A percentile compares a stretch with the other conserved stretches of the same genome.
These are phyloP conservation scores for Tulasnella sp. DNA, from an alignment of 768 basidiomycete species.

Conservation along the genomic window DNA sequence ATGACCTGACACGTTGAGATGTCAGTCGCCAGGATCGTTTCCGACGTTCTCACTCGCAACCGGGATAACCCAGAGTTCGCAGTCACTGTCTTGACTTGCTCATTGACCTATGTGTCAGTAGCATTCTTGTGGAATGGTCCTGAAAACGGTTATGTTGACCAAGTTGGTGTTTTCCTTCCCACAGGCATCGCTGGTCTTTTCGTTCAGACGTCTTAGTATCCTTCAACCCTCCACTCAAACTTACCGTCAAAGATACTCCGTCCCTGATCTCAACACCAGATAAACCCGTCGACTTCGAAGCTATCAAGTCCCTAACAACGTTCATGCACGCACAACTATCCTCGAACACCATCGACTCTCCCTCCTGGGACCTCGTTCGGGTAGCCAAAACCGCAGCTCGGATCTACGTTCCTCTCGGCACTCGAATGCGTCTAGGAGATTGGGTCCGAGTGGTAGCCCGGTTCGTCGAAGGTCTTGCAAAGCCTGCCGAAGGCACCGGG, in stretches of 20 bases:
- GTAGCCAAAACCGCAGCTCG: constrained; percentile 75
- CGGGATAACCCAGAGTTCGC: constrained; percentile 69
- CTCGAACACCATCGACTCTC: constrained; percentile 79
- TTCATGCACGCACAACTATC: constrained; percentile 70
- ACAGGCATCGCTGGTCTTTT: constrained; percentile 82
- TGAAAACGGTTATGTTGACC: constrained; percentile 26
- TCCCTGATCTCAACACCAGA: constrained; percentile 9
- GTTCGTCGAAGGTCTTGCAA: constrained; percentile 77
- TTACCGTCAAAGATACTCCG: constrained; percentile 38
- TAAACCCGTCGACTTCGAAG: constrained; percentile 53
- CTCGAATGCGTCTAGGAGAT: constrained; percentile 81
- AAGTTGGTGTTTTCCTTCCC: constrained; percentile 22
- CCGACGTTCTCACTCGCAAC: constrained; percentile 74
- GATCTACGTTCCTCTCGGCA: constrained; percentile 88
- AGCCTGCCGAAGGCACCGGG: neutral
- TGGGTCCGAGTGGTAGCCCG: constrained; percentile 73
- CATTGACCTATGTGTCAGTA: constrained; percentile 77
- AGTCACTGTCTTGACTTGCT: constrained; percentile 73
- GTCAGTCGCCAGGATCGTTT: constrained; percentile 77
- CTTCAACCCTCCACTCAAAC: constrained; percentile 41
- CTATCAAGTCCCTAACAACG: constrained; percentile 64
- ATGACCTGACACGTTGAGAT: constrained; percentile 5
- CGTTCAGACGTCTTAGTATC: constrained; percentile 81
- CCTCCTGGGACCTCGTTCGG: constrained; percentile 79
- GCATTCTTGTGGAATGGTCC: neutral